phyloP scores from a whole-genome alignment of 2,329 filamentous ascomycete genomes.

The Neopestalotiopsis sp. region DNA sequence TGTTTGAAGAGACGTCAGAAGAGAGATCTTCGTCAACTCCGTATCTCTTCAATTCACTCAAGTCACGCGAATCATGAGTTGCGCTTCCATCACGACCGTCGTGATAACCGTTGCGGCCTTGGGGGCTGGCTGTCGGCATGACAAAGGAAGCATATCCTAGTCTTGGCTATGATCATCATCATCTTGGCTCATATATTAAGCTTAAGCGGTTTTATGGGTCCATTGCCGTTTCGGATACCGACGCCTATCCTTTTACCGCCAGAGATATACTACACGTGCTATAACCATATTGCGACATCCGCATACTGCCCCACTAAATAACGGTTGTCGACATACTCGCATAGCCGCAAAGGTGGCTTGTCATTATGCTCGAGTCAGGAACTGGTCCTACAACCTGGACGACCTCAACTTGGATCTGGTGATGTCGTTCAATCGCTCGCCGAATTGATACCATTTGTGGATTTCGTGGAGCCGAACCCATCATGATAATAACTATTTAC shows the following conservation, averaged over 20 bases:
- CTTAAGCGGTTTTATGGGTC: neutral
- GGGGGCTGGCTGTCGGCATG: neutral
- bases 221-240: neutral
- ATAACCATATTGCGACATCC: neutral
- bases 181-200: slow-evolving; percentile 5
- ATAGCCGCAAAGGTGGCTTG: neutral
- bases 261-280: slow-evolving; percentile 3
- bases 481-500: neutral
- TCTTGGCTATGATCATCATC: neutral
- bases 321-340: neutral
- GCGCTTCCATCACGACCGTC: neutral
- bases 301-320: neutral
- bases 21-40: neutral
- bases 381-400: neutral
- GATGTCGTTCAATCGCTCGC: neutral
- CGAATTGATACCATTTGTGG: neutral
- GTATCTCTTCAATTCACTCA: neutral
- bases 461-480: neutral
- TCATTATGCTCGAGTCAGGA: neutral
- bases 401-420: neutral
- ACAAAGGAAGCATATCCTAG: neutral
- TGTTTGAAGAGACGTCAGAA: neutral
- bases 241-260: neutral
- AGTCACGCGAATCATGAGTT: neutral
- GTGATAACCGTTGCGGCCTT: neutral